Conservation (phyloP, 352 stramenopile genomes). For the Globisporangium alternatum region DNA sequence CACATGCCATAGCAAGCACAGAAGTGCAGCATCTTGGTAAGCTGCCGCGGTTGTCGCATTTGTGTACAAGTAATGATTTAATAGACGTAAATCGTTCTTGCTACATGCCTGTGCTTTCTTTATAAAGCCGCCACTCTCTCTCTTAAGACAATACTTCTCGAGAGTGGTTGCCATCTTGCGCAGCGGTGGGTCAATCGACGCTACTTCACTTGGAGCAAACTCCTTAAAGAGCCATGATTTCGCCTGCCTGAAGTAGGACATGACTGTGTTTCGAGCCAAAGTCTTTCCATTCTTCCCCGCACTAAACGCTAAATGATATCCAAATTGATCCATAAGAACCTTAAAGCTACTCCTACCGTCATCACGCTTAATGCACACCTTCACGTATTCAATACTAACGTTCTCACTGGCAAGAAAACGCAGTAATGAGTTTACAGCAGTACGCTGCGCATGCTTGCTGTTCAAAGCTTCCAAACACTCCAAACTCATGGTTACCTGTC, state of each 20-base stretch:
- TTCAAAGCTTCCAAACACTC: background rate
- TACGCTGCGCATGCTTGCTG: background rate
- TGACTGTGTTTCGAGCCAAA: background rate
- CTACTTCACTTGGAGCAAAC: background rate
- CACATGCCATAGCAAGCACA: constrained; percentile 32
- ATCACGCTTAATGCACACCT: background rate
- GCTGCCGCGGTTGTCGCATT: constrained; percentile 14
- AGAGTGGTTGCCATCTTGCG: background rate
- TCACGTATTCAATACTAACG: background rate
- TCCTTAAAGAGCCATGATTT: background rate
- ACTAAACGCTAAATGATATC: background rate
- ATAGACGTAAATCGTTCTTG: constrained; percentile 20
- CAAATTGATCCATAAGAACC: background rate
- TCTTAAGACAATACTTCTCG: constrained; percentile 16
- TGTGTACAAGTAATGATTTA: constrained; percentile 25
- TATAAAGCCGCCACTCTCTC: constrained; percentile 19
- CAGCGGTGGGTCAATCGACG: background rate
- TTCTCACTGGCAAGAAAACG: background rate
- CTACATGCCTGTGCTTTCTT: constrained; percentile 34
- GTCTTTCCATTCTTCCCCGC: background rate
- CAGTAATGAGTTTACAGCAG: background rate
- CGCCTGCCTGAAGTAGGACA: background rate
- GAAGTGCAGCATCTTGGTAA: constrained; percentile 31
- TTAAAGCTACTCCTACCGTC: background rate
- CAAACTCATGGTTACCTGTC: background rate